Base-by-base conservation (phyloP, 306 rosid species). In the Hippophae tibetana region DNA sequence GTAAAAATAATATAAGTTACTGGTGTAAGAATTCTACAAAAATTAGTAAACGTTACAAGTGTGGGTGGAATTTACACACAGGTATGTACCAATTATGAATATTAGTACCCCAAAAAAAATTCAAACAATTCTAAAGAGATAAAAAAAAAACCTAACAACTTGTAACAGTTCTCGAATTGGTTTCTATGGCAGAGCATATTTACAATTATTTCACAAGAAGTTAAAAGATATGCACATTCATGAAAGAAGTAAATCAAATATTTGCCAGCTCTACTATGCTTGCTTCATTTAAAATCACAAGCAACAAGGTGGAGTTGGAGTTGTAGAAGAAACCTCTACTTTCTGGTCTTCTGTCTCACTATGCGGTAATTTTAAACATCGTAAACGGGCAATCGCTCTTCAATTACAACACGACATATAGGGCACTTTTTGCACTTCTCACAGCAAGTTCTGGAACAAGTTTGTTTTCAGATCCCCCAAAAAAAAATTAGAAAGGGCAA, bases 351-450 rank as follows among this genome's bases (percentile, higher is more conserved):
- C 70, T 55, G 71, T 31, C 4, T 49, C 27, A 52, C 23, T 60
- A 42, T 54, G 69, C 59, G 47, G 44, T 67, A 54, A 23, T 40
- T 52, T 18, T 83, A 89, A 65, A 82, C 87, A 73, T 86, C 86
- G 69, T 64, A 68, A 55, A 86, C 74, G 14, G 84, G 84, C 79
- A 89, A 57, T 64, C 83, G 70, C 65, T 84, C 81, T 67, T 86
- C 85, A 38, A 89, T 84, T 27, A 61, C 6, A 54, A 80, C 77
- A 2, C 97, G 97, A 72, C 95, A 89, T 47, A 82, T 77, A 25
- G 97, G 97, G 80, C 97, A 89, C 66, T 71, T 75, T 58, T 78
- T 76, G 64, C 97, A 89, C 72, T 84, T 89, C 58, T 69, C 86
- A 60, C 93, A 65, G 73, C 97, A 86, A 18, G 88, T 76, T 77